Evolutionary conservation across 2,329 filamentous ascomycete genomes (phyloP), one percentile per base, ranked within the genome.

Genomic region (Stemphylium vesicarium): DNA sequence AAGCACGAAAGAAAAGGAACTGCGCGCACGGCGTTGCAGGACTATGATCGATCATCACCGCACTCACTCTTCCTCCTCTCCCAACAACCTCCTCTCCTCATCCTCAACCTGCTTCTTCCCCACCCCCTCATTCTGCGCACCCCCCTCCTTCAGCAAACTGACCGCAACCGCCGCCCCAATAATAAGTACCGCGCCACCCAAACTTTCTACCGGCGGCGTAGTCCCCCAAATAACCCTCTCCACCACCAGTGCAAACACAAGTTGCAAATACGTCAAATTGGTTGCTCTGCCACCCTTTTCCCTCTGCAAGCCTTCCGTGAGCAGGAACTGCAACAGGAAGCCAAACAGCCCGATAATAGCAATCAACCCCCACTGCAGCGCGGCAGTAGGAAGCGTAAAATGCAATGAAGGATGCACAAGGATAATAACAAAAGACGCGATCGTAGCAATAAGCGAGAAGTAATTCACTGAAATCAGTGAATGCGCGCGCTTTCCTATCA

Each of bases 261-360:
- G 85, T 69, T 88, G 85, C 40, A 83, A 83, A 68, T 89, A 89
- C 7, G 85, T 78, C 82, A 88, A 84, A 53, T 84, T 85, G 0
- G 84, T 87, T 2, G 84, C 85, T 31, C 83, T 77, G 1, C 78
- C 75, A 2, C 81, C 82, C 60, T 87, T 88, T 68, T 92, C 89
- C 56, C 87, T 84, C 15, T 88, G 80, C 49, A 96, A 77, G 0
- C 90, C 91, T 2, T 85, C 83, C 1, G 92, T 95, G 12, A 95
- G 78, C 16, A 95, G 79, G 64, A 91, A 91, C 80, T 96, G 92
- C 82, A 92, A 87, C 24, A 88, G 71, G 69, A 96, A 92, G 0
- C 92, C 92, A 50, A 88, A 87, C 0, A 85, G 63, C 0, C 89
- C 90, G 11, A 96, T 79, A 20, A 86, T 81, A 0, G 86, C 50